Base-by-base conservation (phyloP, 2,329 filamentous ascomycete genomes). In the Calonectria hawksworthii region DNA sequence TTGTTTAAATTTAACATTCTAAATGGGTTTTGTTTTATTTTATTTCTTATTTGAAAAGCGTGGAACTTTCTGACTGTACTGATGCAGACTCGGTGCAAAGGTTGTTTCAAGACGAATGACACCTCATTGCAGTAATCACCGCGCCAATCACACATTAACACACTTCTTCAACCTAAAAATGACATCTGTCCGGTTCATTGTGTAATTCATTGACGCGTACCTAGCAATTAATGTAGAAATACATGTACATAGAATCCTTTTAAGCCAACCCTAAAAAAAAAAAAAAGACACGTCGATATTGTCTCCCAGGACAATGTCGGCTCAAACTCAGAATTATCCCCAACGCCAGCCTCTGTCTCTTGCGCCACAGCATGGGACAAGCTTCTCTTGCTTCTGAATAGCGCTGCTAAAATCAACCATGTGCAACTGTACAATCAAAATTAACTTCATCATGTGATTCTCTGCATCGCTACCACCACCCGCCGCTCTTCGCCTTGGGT, bases 391-490 rank as follows among this genome's bases (percentile, higher is more conserved):
- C 30, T 34, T 18, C 41, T 47, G 28, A 65, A 50, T 34, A 26
- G 41, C 18, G 38, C 56, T 34, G 56, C 23, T 63, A 41, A 41
- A 63, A 63, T 13, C 34, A 30, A 63, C 23, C 36, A 41, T 23
- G 26, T 65, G 41, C 61, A 65, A 34, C 26, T 50, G 41, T 50
- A 50, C 41, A 65, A 65, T 38, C 38, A 30, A 70, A 50, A 63
- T 28, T 41, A 63, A 63, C 23, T 18, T 38, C 56, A 26, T 38
- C 34, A 41, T 38, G 36, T 18, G 16, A 38, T 50, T 6, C 14
- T 38, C 21, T 63, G 36, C 32, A 59, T 41, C 41, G 41, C 70
- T 68, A 81, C 74, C 74, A 79, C 79, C 75, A 80, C 16, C 71
- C 66, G 36, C 72, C 65, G 52, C 32, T 23, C 38, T 66, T 77